Evolutionary conservation across 164 flowering plant species (phyloP).

Genomic region (Piper longum): DNA sequence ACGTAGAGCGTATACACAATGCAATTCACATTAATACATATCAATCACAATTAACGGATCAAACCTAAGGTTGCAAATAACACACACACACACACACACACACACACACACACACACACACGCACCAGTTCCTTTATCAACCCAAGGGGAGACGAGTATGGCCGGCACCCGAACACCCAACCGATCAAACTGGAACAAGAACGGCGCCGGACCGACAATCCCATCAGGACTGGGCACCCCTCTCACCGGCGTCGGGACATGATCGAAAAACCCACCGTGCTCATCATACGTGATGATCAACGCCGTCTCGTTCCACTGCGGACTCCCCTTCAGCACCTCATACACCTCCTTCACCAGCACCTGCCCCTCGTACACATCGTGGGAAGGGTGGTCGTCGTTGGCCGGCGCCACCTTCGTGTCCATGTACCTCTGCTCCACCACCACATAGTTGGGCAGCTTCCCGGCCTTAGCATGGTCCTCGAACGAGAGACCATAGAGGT

Average conservation of each 20-base stretch:
- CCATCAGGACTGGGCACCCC: conserved; percentile 85
- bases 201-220: conserved; percentile 68
- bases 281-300: conserved; percentile 73
- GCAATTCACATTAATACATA: too few relatives aligned
- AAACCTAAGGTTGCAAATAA: too few relatives aligned
- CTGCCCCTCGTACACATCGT: conserved; percentile 76
- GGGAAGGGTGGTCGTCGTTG: conserved; percentile 92
- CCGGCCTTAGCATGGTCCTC: conserved; percentile 39
- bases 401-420: conserved; percentile 44
- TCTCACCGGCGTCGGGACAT: conserved; percentile 59
- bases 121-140: conserved; percentile 69
- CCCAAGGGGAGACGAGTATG: conserved; percentile 70
- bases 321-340: conserved; percentile 62
- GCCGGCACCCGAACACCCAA: conserved; percentile 83
- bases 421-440: conserved; percentile 74
- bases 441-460: conserved; percentile 53
- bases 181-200: conserved; percentile 48
- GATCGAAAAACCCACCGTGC: conserved; percentile 83
- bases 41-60: too few relatives aligned
- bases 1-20: too few relatives aligned
- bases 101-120: conserved; percentile 16
- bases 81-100: conserved; percentile 17
- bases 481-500: conserved; percentile 27
- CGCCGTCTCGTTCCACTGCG: conserved; percentile 79
- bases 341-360: conserved; percentile 82